Conservation (phyloP, 2,329 filamentous ascomycete genomes). For the Epichloe brachyelytri region DNA sequence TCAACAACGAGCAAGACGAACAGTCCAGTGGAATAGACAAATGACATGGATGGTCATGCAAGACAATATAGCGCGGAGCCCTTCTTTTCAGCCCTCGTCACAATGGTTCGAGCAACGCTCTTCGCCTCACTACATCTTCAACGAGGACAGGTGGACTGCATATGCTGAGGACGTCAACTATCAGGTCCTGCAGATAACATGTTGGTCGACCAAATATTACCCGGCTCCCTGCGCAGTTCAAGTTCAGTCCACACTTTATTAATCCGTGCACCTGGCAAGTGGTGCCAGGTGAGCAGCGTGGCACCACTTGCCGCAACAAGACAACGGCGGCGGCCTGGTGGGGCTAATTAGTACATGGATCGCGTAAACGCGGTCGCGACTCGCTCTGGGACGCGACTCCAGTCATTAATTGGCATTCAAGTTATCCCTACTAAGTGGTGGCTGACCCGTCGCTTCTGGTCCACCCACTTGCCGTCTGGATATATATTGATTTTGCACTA, state of each 20-base stretch:
- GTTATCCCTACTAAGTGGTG: neutral
- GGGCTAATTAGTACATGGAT: neutral
- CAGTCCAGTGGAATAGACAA: neutral
- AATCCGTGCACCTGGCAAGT: no score
- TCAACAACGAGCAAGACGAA: neutral
- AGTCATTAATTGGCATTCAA: neutral
- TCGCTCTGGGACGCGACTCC: slow-evolving; percentile 2
- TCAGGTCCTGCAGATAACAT: no score
- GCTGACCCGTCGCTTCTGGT: neutral
- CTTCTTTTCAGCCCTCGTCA: neutral
- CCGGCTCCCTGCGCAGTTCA: no score
- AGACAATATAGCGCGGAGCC: no score
- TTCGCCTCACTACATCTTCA: neutral
- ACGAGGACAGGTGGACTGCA: neutral
- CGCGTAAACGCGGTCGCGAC: slow-evolving; percentile 2
- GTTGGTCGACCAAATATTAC: no score
- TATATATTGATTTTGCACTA: neutral
- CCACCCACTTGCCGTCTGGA: neutral
- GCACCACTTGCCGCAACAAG: no score
- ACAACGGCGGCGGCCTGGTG: no score
- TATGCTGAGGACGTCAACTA: no score
- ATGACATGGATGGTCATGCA: no score
- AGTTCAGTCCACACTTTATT: no score
- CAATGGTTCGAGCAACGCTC: neutral
- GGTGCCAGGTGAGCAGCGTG: no score